Conservation (phyloP, 352 stramenopile genomes). For the Phytophthora parvispora region DNA sequence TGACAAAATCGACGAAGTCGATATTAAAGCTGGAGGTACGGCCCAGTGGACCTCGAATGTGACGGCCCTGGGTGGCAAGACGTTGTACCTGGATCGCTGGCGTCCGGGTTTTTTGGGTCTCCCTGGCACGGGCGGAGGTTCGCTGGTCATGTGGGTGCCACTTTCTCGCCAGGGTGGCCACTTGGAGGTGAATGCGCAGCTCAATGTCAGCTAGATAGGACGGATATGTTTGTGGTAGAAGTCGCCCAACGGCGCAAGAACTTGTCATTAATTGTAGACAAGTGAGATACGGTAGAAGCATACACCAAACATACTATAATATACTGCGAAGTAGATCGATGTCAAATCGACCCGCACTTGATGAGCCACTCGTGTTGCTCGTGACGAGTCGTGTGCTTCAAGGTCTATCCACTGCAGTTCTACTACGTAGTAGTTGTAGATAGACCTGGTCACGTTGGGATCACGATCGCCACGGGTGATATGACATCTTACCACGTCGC, state of each 20-base stretch:
- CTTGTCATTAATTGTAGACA: conserved; percentile 13
- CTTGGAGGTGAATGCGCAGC: conserved; percentile 51
- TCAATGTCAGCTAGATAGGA: conserved; percentile 55
- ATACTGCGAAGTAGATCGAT: too few relatives aligned
- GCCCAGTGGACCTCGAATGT: conserved; percentile 47
- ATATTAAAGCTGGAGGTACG: conserved; percentile 39
- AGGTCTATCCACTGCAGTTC: too few relatives aligned
- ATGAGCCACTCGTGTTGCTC: too few relatives aligned
- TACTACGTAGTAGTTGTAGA: too few relatives aligned
- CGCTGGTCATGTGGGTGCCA: conserved; percentile 65
- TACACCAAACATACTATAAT: too few relatives aligned
- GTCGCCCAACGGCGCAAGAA: conserved; percentile 8
- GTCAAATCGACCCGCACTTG: too few relatives aligned
- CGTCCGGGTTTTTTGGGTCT: conserved; percentile 62
- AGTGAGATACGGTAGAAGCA: too few relatives aligned
- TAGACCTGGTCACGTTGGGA: too few relatives aligned
- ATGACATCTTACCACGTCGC: too few relatives aligned
- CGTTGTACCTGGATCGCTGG: conserved; percentile 75
- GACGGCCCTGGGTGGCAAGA: conserved; percentile 59
- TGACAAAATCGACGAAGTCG: conserved; percentile 44
- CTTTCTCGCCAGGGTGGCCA: conserved; percentile 41
- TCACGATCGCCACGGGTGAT: too few relatives aligned
- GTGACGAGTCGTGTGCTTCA: too few relatives aligned
- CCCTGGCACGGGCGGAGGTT: conserved; percentile 66
- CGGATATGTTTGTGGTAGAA: conserved; percentile 10